These are phyloP conservation scores for Emericellopsis cladophorae DNA, from an alignment of 2,329 filamentous ascomycete species.

Conservation along the genomic window DNA sequence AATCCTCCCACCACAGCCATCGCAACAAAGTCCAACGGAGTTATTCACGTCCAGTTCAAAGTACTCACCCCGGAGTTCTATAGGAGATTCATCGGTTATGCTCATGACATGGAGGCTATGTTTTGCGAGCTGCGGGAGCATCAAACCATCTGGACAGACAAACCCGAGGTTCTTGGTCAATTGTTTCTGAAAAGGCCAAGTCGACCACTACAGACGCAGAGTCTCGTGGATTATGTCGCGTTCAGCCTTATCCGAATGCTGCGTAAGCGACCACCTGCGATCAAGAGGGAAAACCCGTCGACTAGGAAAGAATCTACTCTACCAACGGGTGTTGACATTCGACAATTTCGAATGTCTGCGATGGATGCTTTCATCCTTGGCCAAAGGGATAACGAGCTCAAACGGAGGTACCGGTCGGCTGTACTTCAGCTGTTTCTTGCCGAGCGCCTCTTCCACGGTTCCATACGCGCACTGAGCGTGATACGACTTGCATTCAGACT, in stretches of 20 bases:
- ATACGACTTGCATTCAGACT: neutral
- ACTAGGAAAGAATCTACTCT: conserved; percentile 8
- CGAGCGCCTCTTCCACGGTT: neutral
- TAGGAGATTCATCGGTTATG: conserved; percentile 49
- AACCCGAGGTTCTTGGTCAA: conserved; percentile 35
- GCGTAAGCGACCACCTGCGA: conserved; percentile 25
- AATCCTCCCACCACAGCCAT: conserved; percentile 23
- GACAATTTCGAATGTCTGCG: conserved; percentile 32
- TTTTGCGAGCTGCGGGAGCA: conserved; percentile 47
- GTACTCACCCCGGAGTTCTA: conserved; percentile 57
- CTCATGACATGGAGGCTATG: conserved; percentile 47
- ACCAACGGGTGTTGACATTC: conserved; percentile 22
- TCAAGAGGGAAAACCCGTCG: conserved; percentile 28
- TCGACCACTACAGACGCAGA: conserved; percentile 19
- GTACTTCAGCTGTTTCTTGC: neutral
- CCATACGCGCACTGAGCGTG: too few relatives aligned
- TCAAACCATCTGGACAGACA: conserved; percentile 43
- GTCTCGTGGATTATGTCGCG: conserved; percentile 21
- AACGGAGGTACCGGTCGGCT: neutral
- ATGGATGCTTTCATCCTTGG: conserved; percentile 36
- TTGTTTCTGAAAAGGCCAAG: conserved; percentile 27
- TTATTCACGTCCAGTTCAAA: conserved; percentile 36
- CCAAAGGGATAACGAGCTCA: conserved; percentile 4
- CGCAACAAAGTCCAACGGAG: conserved; percentile 3
- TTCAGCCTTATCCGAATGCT: conserved; percentile 32